Evolutionary conservation across 164 flowering plant genomes (phyloP).

Genomic region (Echeveria elegans): DNA sequence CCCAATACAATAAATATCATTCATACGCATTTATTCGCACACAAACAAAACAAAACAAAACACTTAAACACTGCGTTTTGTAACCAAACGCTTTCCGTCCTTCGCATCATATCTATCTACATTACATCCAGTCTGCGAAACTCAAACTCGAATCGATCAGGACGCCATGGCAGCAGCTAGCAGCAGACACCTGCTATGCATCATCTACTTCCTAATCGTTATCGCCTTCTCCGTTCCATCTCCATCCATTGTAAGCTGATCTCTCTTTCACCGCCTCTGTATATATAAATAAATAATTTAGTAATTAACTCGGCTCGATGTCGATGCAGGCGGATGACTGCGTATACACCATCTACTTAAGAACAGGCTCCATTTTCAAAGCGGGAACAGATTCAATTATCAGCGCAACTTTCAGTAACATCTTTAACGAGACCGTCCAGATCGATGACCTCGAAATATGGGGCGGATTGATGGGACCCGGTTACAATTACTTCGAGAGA

Average conservation of each 20-base stretch:
- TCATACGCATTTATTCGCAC: no score
- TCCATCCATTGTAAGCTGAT: not conserved
- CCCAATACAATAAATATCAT: no score
- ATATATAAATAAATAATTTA: no score
- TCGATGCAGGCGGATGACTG: conserved; percentile 25
- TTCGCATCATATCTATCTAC: no score
- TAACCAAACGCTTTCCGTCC: no score
- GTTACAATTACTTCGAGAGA: conserved; percentile 73
- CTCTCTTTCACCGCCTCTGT: not conserved
- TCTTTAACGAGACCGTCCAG: conserved; percentile 20
- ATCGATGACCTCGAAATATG: conserved; percentile 52
- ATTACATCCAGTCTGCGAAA: no score
- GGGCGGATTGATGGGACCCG: conserved; percentile 81
- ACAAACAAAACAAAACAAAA: no score
- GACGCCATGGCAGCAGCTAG: not conserved
- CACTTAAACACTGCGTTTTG: no score
- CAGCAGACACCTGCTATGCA: not conserved
- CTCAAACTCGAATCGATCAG: no score
- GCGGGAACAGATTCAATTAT: conserved; percentile 83
- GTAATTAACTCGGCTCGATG: not conserved
- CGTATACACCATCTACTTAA: conserved; percentile 73
- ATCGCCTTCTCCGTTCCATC: not conserved
- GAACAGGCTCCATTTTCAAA: conserved; percentile 63
- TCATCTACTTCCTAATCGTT: not conserved
- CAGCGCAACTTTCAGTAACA: conserved; percentile 33